These are phyloP conservation scores for Tetracentron sinense DNA, from an alignment of 164 flowering plant species.

Conservation along the genomic window DNA sequence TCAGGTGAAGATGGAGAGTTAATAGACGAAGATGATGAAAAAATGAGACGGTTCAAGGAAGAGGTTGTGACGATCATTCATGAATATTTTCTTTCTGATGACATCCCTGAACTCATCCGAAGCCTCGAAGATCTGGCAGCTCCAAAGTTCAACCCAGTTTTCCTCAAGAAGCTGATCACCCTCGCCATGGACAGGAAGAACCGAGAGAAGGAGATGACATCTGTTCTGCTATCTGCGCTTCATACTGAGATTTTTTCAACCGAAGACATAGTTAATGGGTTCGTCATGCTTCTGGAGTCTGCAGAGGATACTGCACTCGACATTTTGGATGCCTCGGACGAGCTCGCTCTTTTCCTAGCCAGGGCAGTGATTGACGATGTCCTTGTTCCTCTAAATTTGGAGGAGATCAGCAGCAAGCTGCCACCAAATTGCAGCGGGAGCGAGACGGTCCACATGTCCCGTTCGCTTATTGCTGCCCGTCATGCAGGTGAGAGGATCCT, in stretches of 20 bases:
- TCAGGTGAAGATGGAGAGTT: constrained; percentile 38
- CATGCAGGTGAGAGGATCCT: constrained; percentile 97
- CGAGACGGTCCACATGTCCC: constrained; percentile 85
- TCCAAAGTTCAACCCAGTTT: constrained; percentile 73
- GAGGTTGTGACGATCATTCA: constrained; percentile 82
- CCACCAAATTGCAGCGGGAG: constrained; percentile 69
- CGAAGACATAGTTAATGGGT: constrained; percentile 86
- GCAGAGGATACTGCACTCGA: constrained; percentile 97
- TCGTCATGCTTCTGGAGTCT: constrained; percentile 85
- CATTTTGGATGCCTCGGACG: constrained; percentile 88
- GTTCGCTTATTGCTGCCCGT: constrained; percentile 72
- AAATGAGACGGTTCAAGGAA: constrained; percentile 60
- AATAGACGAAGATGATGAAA: constrained; percentile 38
- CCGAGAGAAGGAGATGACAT: constrained; percentile 96
- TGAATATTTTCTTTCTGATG: constrained; percentile 94
- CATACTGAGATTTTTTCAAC: constrained; percentile 86
- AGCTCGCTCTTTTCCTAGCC: constrained; percentile 85
- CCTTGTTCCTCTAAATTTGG: constrained; percentile 82
- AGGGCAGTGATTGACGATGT: constrained; percentile 97
- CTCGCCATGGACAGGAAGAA: constrained; percentile 98
- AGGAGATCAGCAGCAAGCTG: constrained; percentile 66
- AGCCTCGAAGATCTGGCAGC: constrained; percentile 82
- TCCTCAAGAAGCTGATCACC: constrained; percentile 86
- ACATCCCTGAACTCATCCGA: constrained; percentile 85
- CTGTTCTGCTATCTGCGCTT: constrained; percentile 86